phyloP scores from a whole-genome alignment of 306 rosid species.

The Urtica urens region DNA sequence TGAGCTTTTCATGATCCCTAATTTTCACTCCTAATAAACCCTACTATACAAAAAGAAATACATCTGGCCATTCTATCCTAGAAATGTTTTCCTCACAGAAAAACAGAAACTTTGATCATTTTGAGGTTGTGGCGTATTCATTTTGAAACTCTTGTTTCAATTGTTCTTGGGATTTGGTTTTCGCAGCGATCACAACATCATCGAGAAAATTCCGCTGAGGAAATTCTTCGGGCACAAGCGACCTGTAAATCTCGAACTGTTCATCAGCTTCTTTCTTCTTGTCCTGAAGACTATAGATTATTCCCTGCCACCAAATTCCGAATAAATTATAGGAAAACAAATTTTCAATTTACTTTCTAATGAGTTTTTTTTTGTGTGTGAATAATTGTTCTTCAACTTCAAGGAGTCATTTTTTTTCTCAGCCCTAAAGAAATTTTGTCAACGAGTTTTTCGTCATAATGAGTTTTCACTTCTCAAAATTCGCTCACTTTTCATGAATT shows the following conservation, averaged over 20 bases:
- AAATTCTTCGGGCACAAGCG: conserved; percentile 75
- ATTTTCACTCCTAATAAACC: too few species aligned
- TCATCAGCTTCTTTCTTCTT: conserved; percentile 65
- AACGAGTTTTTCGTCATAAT: too few species aligned
- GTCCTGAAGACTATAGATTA: conserved; percentile 67
- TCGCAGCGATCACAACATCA: conserved; percentile 65
- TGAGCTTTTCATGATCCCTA: too few species aligned
- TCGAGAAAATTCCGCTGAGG: conserved; percentile 80
- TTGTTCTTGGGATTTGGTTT: conserved; percentile 36
- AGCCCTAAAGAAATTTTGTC: too few species aligned
- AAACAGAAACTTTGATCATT: conserved; percentile 21
- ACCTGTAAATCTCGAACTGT: conserved; percentile 60
- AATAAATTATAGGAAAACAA: background rate
- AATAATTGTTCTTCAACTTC: too few species aligned
- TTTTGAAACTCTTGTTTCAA: conserved; percentile 43
- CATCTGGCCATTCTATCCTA: too few species aligned
- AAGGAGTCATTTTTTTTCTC: too few species aligned
- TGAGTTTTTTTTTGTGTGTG: too few species aligned
- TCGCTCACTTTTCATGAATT: background rate
- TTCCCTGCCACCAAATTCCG: conserved; percentile 45
- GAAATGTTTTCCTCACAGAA: too few species aligned
- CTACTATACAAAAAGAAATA: too few species aligned
- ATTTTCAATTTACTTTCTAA: too few species aligned
- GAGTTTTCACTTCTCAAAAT: background rate
- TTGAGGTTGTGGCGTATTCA: conserved; percentile 38